A percentile compares a stretch with the other conserved stretches of the same genome.
Evolutionary conservation across 2,329 filamentous ascomycete species (phyloP).

Genomic region (Diaporthe aspalathi): DNA sequence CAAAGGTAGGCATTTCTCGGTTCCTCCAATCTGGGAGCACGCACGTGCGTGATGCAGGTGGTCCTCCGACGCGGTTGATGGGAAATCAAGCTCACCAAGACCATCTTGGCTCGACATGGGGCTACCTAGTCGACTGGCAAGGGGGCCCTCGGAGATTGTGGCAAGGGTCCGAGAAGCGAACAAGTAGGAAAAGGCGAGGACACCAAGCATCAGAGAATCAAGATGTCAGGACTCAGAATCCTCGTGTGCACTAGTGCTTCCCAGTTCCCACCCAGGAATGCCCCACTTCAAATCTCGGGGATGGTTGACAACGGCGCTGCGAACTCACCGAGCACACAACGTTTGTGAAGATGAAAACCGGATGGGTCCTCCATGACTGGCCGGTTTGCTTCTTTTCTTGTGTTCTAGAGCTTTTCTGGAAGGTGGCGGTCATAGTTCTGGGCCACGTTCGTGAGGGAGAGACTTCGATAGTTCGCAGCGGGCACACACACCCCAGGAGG

Average conservation of each 20-base stretch:
- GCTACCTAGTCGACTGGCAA: not conserved
- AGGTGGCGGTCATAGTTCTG: constrained; percentile 1
- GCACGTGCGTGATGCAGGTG: not conserved
- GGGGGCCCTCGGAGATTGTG: not conserved
- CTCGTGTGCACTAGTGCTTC: too few relatives aligned
- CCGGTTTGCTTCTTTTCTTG: not conserved
- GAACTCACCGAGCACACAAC: not conserved
- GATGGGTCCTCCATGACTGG: not conserved
- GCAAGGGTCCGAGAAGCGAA: not conserved
- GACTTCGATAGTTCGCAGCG: not conserved
- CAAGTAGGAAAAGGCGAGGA: not conserved
- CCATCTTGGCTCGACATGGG: not conserved
- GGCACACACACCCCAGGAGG: not conserved
- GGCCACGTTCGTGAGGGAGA: not conserved
- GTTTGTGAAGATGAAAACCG: not conserved
- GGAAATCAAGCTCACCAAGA: constrained; percentile 19
- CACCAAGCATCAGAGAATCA: too few relatives aligned
- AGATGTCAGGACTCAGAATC: not conserved
- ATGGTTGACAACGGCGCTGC: not conserved
- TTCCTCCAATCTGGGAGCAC: not conserved
- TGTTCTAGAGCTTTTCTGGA: constrained; percentile 20
- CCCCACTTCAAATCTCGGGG: constrained; percentile 19
- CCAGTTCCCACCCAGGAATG: not conserved
- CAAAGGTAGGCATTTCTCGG: too few relatives aligned
- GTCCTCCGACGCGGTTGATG: not conserved